Evolutionary conservation across 345 rosid species (phyloP).

Genomic region (Corchorus capsularis): DNA sequence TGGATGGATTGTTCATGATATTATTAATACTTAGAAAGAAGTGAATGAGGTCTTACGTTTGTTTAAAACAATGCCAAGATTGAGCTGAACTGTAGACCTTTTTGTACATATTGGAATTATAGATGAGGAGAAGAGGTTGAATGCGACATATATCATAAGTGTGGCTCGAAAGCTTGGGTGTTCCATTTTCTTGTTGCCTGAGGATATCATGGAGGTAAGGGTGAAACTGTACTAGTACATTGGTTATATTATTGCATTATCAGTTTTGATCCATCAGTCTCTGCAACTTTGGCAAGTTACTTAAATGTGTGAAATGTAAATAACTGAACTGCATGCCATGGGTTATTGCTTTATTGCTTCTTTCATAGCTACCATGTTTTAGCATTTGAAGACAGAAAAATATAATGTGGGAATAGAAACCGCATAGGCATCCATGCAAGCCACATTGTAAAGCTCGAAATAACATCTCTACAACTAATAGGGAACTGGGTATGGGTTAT

Average conservation of each 20-base stretch:
- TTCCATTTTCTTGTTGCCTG: constrained; percentile 95
- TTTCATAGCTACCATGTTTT: not conserved
- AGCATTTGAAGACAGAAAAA: not conserved
- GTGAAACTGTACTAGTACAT: not conserved
- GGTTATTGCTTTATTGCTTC: not conserved
- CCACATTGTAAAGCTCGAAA: not conserved
- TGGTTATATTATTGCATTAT: not conserved
- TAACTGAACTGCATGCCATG: not conserved
- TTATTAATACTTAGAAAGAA: not conserved
- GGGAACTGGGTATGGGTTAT: not conserved
- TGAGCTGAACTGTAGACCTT: not conserved
- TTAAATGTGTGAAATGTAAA: not conserved
- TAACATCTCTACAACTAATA: not conserved
- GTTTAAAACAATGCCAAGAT: not conserved
- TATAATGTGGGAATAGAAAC: not conserved
- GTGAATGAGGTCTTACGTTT: not conserved
- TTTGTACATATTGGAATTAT: constrained; percentile 18
- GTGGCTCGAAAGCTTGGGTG: constrained; percentile 97
- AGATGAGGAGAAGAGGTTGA: constrained; percentile 93
- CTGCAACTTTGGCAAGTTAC: not conserved
- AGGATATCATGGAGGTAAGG: constrained; percentile 90
- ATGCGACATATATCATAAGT: constrained; percentile 91
- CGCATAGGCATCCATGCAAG: not conserved
- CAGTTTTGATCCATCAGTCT: not conserved
- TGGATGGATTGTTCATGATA: not conserved